Evolutionary conservation across 495 filamentous ascomycete genomes (phyloP).

Genomic region (Penicillium goetzii): DNA sequence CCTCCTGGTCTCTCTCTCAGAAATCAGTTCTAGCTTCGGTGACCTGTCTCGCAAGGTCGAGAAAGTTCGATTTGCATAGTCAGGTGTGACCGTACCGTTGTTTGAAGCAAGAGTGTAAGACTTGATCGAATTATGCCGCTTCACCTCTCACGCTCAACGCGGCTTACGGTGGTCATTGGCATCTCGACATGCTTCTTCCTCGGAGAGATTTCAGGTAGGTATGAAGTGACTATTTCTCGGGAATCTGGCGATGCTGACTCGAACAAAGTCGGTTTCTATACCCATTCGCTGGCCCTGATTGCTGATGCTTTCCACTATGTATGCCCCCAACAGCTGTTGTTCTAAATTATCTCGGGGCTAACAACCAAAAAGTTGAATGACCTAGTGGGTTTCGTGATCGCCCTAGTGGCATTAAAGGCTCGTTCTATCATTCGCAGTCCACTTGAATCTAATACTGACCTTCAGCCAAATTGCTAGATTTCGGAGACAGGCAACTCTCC

Average conservation of each 20-base stretch:
- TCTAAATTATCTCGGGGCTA: background rate
- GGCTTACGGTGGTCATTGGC: slow-evolving; percentile 49
- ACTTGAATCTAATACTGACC: background rate
- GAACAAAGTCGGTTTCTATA: slow-evolving; percentile 68
- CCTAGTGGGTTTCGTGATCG: slow-evolving; percentile 85
- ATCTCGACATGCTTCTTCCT: slow-evolving; percentile 57
- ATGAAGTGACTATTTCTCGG: background rate
- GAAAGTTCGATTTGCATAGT: background rate
- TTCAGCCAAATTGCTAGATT: slow-evolving; percentile 6
- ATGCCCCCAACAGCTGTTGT: slow-evolving; percentile 22
- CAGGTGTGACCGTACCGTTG: background rate
- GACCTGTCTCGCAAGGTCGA: background rate
- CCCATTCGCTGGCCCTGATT: slow-evolving; percentile 82
- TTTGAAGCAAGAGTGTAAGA: background rate
- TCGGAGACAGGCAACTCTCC: slow-evolving; percentile 32
- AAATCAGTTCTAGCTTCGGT: background rate
- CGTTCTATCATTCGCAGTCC: slow-evolving; percentile 8
- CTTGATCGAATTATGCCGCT: slow-evolving; percentile 27
- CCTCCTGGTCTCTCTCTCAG: background rate
- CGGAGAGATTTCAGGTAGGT: slow-evolving; percentile 52
- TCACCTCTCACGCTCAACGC: slow-evolving; percentile 41
- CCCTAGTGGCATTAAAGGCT: slow-evolving; percentile 81
- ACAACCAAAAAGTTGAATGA: slow-evolving; percentile 71
- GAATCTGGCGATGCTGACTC: slow-evolving; percentile 15
- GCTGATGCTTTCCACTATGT: slow-evolving; percentile 98